Conservation (phyloP, 768 basidiomycete species). For the Filobasidium floriforme region DNA sequence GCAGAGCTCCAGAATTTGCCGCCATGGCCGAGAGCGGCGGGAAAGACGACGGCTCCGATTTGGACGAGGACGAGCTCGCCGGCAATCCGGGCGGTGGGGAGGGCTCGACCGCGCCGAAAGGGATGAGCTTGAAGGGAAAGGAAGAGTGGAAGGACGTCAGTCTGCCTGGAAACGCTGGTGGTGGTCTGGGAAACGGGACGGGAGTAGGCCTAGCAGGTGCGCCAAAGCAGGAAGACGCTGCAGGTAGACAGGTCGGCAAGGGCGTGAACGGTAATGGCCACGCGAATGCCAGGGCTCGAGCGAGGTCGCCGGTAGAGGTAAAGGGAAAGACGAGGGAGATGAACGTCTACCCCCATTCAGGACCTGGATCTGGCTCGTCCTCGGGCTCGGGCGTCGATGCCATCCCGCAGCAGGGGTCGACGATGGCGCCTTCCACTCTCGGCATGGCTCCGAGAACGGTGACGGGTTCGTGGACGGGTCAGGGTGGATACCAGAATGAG, state of each 20-base stretch:
- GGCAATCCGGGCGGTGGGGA: slow-evolving; percentile 1
- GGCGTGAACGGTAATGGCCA: neutral
- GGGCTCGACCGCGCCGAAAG: slow-evolving; percentile 2
- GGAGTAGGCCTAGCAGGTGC: neutral
- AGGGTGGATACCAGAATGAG: neutral
- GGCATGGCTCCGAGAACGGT: neutral
- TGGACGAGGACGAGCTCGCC: slow-evolving; percentile 29
- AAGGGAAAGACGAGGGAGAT: slow-evolving; percentile 4
- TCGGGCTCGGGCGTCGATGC: neutral
- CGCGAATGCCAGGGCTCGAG: neutral
- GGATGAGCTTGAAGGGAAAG: slow-evolving; percentile 19
- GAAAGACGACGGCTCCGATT: slow-evolving; percentile 39
- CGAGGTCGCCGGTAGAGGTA: neutral
- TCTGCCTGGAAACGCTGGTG: neutral
- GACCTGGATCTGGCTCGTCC: too few species aligned
- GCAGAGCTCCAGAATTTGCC: slow-evolving; percentile 40
- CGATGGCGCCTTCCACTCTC: neutral
- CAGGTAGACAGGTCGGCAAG: neutral
- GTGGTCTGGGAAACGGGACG: neutral
- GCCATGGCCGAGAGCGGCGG: slow-evolving; percentile 24
- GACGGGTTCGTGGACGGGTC: slow-evolving; percentile 7
- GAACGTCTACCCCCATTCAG: neutral
- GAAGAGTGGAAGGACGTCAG: slow-evolving; percentile 24
- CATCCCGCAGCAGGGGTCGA: neutral
- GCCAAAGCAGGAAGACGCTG: neutral